Evolutionary conservation across 2,329 filamentous ascomycete species (phyloP), one percentile per base, ranked within the genome.

Genomic region (Rasamsonia emersonii): DNA sequence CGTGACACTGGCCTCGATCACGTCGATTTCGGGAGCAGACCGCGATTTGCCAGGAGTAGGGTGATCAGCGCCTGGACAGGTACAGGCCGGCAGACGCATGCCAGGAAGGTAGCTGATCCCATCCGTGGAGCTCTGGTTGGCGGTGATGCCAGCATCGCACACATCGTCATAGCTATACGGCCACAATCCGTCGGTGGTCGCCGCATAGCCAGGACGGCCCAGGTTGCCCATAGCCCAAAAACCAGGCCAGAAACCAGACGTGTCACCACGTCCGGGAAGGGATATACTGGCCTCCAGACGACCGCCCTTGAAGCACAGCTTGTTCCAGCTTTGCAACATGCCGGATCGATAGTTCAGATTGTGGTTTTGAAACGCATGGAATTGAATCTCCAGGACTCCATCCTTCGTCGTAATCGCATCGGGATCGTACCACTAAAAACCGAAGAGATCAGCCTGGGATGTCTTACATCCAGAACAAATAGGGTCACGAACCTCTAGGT

Each of bases 211-310:
- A 16, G 79, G 75, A 41, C 79, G 68, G 21, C 74, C 79, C 14
- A 84, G 65, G 47, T 84, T 84, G 4, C 79, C 79, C 76, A 84
- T 82, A 0, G 77, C 68, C 79, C 79, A 84, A 55, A 82, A 80
- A 55, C 79, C 79, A 24, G 79, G 79, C 79, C 79, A 84, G 56
- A 83, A 79, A 36, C 79, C 79, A 34, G 74, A 68, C 9, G 75
- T 70, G 41, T 82, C 75, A 27, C 79, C 79, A 28, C 66, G 59
- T 10, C 79, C 79, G 9, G 79, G 79, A 4, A 84, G 62, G 3
- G 79, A 83, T 32, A 83, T 75, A 47, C 75, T 79, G 13, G 77
- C 77, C 58, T 84, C 79, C 9, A 84, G 50, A 28, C 78, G 70
- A 3, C 79, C 79, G 18, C 78, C 77, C 39, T 79, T 82, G 61